Base-by-base conservation (phyloP, 192 early-diverging fungal genomes). In the Coemansia umbellata region DNA sequence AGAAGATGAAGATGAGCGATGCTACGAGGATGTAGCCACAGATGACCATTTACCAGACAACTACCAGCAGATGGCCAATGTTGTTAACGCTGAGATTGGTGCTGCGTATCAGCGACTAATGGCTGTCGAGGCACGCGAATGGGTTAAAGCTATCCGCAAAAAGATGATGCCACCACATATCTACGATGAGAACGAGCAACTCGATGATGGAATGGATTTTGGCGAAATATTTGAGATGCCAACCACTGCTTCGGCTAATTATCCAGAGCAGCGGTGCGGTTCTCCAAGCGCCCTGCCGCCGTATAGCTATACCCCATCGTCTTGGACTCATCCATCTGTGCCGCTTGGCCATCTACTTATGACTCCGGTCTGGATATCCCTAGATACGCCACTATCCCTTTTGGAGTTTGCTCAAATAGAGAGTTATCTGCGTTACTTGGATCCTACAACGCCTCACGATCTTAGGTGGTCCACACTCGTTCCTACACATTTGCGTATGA, bases 381-480 rank as follows among this genome's bases (percentile, higher is more conserved):
- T 80, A 1, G 69, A 69, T 9, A 71, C 79, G 10, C 79, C 79
- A 8, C 60, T 69, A 18, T 53, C 63, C 0, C 43, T 77, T 23
- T 54, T 73, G 9, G 71, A 76, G 30, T 74, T 80, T 51, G 49
- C 48, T 9, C 65, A 76, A 48, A 47, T 74, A 9, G 74, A 72
- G 36, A 40, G 17, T 17, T 80, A 78, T 50, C 36, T 80, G 45
- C 73, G 79, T 15, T 62, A 74, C 41, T 44, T 77, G n/a, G 79
- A 80, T 31, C 57, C 62, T 10, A 58, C 69, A 0, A 77, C 79
- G 22, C 79, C 79, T 8, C 52, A 53, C 43, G 48, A 44, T 8
- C 69, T 67, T 18, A 63, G 66, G 26, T 80, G 71, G 69, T 59
- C 69, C 13, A 77, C 71, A 8, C 47, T 80, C 39, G 55, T 70